Percentiles rank a stretch among this genome's conserved stretches.
Conservation (phyloP, 129 eudicot species). For the Arctium minus region DNA sequence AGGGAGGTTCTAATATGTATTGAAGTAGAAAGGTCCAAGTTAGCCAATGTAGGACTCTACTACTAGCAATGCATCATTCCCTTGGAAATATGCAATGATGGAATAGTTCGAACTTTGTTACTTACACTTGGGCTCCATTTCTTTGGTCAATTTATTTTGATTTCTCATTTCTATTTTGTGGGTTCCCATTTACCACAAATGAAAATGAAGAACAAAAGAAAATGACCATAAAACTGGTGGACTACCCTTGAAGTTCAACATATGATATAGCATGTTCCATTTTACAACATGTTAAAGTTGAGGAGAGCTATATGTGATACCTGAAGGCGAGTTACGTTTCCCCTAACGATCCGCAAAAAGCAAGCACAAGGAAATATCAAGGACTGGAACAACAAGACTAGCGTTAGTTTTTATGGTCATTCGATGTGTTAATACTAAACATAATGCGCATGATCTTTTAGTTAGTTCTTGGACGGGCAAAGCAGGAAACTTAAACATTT, state of each 20-base stretch:
- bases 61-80: too few species aligned
- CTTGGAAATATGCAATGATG: too few species aligned
- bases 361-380: slow-evolving; percentile 91
- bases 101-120: too few species aligned
- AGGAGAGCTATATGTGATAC: slow-evolving; percentile 25
- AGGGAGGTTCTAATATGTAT: too few species aligned
- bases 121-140: neutral
- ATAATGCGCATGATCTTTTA: neutral
- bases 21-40: too few species aligned
- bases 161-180: neutral
- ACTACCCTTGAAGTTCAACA: too few species aligned
- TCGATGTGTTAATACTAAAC: neutral
- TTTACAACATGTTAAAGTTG: neutral
- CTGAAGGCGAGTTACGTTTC: slow-evolving; percentile 55
- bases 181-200: too few species aligned
- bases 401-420: neutral
- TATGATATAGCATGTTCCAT: neutral
- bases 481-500: neutral
- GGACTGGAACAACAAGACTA: slow-evolving; percentile 44
- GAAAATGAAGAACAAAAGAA: neutral
- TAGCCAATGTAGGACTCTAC: too few species aligned
- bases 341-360: slow-evolving; percentile 60
- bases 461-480: neutral
- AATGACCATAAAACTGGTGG: neutral
- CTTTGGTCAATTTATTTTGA: neutral